Conservation (phyloP, 352 stramenopile species). For the Lagenidium giganteum region DNA sequence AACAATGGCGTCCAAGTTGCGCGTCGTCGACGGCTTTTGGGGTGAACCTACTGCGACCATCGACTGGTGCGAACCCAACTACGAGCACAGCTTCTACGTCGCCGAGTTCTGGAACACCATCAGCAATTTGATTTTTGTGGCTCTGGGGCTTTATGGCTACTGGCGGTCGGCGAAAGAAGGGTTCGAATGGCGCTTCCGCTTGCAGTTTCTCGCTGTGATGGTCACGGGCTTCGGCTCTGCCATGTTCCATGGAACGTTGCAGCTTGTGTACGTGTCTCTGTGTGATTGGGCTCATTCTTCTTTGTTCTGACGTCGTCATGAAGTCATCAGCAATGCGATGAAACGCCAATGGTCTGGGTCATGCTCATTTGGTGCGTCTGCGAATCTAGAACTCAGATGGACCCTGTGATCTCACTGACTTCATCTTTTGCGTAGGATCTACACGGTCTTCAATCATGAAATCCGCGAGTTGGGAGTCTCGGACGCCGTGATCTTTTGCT, state of each 20-base stretch:
- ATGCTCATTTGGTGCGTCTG: constrained; percentile 13
- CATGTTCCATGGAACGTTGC: constrained; percentile 83
- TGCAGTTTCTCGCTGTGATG: constrained; percentile 66
- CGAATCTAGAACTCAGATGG: not conserved
- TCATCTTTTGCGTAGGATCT: constrained; percentile 39
- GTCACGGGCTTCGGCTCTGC: constrained; percentile 80
- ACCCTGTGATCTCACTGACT: not conserved
- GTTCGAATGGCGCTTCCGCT: constrained; percentile 71
- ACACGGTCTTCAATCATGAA: constrained; percentile 66
- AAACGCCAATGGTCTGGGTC: constrained; percentile 19
- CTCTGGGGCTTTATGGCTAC: constrained; percentile 70
- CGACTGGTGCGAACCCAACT: constrained; percentile 87
- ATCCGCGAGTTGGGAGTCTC: constrained; percentile 37
- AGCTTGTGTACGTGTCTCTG: constrained; percentile 72
- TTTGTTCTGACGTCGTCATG: too few species aligned
- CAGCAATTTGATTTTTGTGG: constrained; percentile 75
- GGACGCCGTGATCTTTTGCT: constrained; percentile 23
- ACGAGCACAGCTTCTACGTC: constrained; percentile 71
- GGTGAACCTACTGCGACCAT: constrained; percentile 66
- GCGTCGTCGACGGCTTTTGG: too few species aligned
- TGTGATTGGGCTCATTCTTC: too few species aligned
- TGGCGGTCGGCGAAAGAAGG: constrained; percentile 46
- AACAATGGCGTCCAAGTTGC: too few species aligned
- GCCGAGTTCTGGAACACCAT: constrained; percentile 88
- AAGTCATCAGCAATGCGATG: constrained; percentile 15